These are phyloP conservation scores for Crithidia acanthocephali DNA, from an alignment of 208 protist genomes.

Conservation along the genomic window DNA sequence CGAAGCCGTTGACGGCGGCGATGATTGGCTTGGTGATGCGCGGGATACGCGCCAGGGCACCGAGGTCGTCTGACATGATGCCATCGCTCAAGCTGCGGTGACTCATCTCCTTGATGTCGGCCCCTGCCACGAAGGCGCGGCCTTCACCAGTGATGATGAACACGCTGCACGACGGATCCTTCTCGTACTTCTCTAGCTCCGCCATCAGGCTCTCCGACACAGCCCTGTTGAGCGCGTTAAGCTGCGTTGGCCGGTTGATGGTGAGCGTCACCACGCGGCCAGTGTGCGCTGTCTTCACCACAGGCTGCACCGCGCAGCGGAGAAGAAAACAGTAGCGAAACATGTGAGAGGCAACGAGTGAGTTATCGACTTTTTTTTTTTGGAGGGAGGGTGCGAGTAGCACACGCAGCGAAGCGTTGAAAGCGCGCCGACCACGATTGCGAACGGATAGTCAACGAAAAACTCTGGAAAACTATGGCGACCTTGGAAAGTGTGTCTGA, in stretches of 20 bases:
- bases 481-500: not conserved
- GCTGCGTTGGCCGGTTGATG: conserved; percentile 93
- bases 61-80: conserved; percentile 77
- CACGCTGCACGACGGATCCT: conserved; percentile 73
- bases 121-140: conserved; percentile 96
- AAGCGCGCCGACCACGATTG: not conserved
- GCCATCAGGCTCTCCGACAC: conserved; percentile 77
- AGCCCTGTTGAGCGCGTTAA: conserved; percentile 94
- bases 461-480: not conserved
- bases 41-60: conserved; percentile 57
- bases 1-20: conserved; percentile 90
- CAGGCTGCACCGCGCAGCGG: conserved; percentile 44
- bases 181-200: conserved; percentile 80
- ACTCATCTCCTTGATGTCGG: conserved; percentile 97
- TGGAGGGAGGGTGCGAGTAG: not conserved
- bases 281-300: conserved; percentile 55
- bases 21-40: conserved; percentile 87
- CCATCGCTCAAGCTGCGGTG: conserved; percentile 73
- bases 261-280: conserved; percentile 86
- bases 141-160: conserved; percentile 95
- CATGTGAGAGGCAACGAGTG: conserved; percentile 37
- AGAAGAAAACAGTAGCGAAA: conserved; percentile 44
- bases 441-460: too few relatives aligned
- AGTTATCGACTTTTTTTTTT: too few relatives aligned
- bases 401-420: not conserved